A percentile compares a stretch with the other conserved stretches of the same genome.
Evolutionary conservation across 805 yeast genomes (phyloP).

Genomic region (Priceomyces medius): DNA sequence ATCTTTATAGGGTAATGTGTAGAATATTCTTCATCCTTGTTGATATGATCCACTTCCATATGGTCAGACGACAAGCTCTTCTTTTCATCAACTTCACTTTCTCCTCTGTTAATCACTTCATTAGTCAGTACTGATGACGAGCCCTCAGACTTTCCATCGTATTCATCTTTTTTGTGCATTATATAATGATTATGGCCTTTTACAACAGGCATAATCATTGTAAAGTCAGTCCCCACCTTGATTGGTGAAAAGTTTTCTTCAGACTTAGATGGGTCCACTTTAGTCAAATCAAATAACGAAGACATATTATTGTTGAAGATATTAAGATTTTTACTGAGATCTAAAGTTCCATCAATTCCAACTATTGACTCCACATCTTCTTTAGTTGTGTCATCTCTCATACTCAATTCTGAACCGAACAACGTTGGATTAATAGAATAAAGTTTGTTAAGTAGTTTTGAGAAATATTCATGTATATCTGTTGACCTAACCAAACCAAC

Average conservation of each 20-base stretch:
- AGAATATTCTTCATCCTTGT: background rate
- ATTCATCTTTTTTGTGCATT: background rate
- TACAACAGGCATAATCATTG: slow-evolving; percentile 13
- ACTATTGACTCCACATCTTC: slow-evolving; percentile 34
- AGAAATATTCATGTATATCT: slow-evolving; percentile 20
- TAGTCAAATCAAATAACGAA: slow-evolving; percentile 30
- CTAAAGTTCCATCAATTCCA: slow-evolving; percentile 26
- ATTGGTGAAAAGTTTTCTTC: slow-evolving; percentile 26
- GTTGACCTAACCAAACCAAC: slow-evolving; percentile 34
- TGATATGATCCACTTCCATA: background rate
- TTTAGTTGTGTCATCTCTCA: slow-evolving; percentile 19
- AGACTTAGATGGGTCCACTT: slow-evolving; percentile 21
- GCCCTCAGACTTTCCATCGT: background rate
- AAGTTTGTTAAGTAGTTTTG: slow-evolving; percentile 25
- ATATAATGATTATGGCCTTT: slow-evolving; percentile 6
- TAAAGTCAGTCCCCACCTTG: slow-evolving; percentile 29
- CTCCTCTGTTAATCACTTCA: too few species aligned
- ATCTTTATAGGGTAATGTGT: too few species aligned
- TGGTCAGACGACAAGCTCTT: too few species aligned
- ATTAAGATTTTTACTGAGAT: slow-evolving; percentile 11
- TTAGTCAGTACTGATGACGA: too few species aligned
- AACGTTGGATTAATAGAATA: slow-evolving; percentile 27
- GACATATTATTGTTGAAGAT: slow-evolving; percentile 14
- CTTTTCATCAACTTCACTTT: background rate
- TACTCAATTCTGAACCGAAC: slow-evolving; percentile 26